Percentiles rank a stretch among this genome's conserved stretches.
Conservation (phyloP, 257 asterid genomes). For the Ocimum tenuiflorum region DNA sequence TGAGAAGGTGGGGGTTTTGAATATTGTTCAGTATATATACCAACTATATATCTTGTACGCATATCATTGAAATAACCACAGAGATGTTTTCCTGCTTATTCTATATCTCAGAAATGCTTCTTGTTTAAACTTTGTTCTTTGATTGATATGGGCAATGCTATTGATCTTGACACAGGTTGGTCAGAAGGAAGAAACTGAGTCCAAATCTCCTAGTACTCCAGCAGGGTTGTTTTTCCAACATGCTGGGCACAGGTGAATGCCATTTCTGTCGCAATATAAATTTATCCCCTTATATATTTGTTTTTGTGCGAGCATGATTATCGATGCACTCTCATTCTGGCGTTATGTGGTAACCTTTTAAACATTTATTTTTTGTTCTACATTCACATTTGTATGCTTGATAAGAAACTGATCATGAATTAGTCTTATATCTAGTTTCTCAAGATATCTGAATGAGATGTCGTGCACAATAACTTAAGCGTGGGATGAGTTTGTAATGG, state of each 20-base stretch:
- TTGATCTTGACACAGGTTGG: slow-evolving; percentile 50
- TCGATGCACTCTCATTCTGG: background rate
- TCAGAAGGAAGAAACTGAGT: slow-evolving; percentile 47
- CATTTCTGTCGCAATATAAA: slow-evolving; percentile 2
- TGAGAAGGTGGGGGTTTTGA: slow-evolving; percentile 50
- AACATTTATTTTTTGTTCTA: background rate
- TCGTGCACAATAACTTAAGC: too few species aligned
- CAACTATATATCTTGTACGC: background rate
- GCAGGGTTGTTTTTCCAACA: slow-evolving; percentile 95
- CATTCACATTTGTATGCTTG: background rate
- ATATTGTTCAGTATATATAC: background rate
- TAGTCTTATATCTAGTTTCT: too few species aligned
- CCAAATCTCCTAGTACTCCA: slow-evolving; percentile 47
- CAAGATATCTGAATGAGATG: too few species aligned
- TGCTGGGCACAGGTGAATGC: slow-evolving; percentile 92
- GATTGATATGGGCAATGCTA: background rate
- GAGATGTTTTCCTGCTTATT: background rate
- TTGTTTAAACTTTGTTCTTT: slow-evolving; percentile 1
- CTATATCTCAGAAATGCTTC: background rate
- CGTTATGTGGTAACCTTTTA: background rate
- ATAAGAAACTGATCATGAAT: too few species aligned
- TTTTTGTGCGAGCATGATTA: background rate
- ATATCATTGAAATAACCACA: background rate
- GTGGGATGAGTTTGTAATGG: too few species aligned
- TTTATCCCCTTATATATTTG: background rate